A percentile compares a stretch with the other conserved stretches of the same genome.
Evolutionary conservation across 1,139 yeast genomes (phyloP).

Genomic region (Pichia sp.): DNA sequence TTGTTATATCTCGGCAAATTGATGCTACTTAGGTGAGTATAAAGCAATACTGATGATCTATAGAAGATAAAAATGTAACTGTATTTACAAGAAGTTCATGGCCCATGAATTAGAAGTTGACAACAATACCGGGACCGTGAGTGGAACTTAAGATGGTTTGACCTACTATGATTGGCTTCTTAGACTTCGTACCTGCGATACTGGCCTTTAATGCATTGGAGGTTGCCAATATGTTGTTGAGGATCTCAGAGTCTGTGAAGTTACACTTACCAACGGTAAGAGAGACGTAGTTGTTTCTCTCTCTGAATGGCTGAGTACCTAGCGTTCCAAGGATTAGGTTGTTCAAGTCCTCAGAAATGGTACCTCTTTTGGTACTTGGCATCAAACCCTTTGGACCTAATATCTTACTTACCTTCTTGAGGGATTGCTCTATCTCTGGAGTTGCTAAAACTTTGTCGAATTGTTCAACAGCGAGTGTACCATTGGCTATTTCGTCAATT

Average conservation of each 20-base stretch:
- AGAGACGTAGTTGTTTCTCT: slow-evolving; percentile 52
- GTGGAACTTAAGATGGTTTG: slow-evolving; percentile 65
- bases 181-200: slow-evolving; percentile 48
- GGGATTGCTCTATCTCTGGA: slow-evolving; percentile 60
- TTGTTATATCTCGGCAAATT: no score
- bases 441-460: slow-evolving; percentile 83
- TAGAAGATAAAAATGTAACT: no score
- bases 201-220: slow-evolving; percentile 57
- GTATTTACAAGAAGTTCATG: no score
- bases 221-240: slow-evolving; percentile 66
- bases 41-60: no score
- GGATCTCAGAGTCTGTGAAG: slow-evolving; percentile 70
- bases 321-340: slow-evolving; percentile 46
- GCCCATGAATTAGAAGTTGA: slow-evolving; percentile 44
- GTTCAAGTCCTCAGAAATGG: slow-evolving; percentile 65
- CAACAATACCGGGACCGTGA: slow-evolving; percentile 74
- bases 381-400: slow-evolving; percentile 87
- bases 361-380: slow-evolving; percentile 84
- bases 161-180: slow-evolving; percentile 66
- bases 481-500: slow-evolving; percentile 54
- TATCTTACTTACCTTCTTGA: slow-evolving; percentile 60
- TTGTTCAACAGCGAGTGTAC: slow-evolving; percentile 37
- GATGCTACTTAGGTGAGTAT: no score
- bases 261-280: slow-evolving; percentile 74
- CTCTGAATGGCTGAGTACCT: slow-evolving; percentile 70